Evolutionary conservation across 2,329 filamentous ascomycete species (phyloP).

Genomic region (Apiospora malaysiana): DNA sequence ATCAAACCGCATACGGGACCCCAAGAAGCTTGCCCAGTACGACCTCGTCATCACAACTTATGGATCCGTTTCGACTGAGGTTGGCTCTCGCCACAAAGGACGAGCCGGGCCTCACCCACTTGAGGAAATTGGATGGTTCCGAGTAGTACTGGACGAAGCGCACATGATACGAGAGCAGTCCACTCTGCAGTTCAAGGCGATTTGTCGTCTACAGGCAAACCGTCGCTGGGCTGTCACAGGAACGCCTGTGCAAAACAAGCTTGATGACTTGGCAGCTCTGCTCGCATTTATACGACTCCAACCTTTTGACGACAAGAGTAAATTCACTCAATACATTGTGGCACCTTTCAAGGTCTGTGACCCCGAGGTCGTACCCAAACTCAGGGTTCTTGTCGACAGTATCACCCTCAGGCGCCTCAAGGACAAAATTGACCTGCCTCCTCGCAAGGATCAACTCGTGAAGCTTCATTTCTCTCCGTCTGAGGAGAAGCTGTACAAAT

Average conservation of each 20-base stretch:
- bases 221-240: slow-evolving; percentile 97
- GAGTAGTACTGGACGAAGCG: slow-evolving; percentile 92
- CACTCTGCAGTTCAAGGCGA: slow-evolving; percentile 83
- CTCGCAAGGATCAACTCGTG: slow-evolving; percentile 74
- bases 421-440: slow-evolving; percentile 84
- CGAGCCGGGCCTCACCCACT: slow-evolving; percentile 70
- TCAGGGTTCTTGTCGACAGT: slow-evolving; percentile 91
- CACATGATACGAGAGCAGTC: slow-evolving; percentile 90
- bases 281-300: slow-evolving; percentile 84
- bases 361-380: slow-evolving; percentile 79
- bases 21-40: slow-evolving; percentile 70
- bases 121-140: slow-evolving; percentile 86
- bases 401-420: slow-evolving; percentile 91
- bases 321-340: slow-evolving; percentile 81
- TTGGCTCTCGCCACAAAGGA: slow-evolving; percentile 65
- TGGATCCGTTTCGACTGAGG: slow-evolving; percentile 82
- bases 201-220: slow-evolving; percentile 78
- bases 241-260: slow-evolving; percentile 91
- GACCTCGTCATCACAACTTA: slow-evolving; percentile 95
- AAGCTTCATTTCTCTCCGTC: slow-evolving; percentile 76
- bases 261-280: slow-evolving; percentile 87
- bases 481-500: slow-evolving; percentile 80
- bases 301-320: slow-evolving; percentile 80
- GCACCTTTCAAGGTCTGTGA: slow-evolving; percentile 87
- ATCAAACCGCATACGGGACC: slow-evolving; percentile 72